Evolutionary conservation across 768 basidiomycete genomes (phyloP).

Genomic region (Lactarius hatsudake): DNA sequence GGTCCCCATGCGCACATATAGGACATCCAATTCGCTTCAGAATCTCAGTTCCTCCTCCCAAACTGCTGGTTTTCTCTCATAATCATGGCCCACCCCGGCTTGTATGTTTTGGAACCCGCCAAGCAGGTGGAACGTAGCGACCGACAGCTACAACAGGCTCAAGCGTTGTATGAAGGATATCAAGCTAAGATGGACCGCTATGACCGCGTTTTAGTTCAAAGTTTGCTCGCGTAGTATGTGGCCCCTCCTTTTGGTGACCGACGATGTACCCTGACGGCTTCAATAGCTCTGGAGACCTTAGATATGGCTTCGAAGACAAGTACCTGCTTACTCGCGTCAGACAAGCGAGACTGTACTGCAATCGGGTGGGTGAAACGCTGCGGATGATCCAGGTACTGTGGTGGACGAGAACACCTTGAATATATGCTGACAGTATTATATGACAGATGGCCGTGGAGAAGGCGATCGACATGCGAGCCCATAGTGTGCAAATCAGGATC

Average conservation of each 20-base stretch:
- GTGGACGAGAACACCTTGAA: not conserved
- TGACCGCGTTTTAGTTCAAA: not conserved
- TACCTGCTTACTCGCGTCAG: not conserved
- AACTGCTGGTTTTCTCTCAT: not conserved
- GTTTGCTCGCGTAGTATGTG: not conserved
- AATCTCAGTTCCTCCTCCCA: not conserved
- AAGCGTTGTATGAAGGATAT: not conserved
- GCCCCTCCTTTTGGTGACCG: not conserved
- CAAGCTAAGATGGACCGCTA: not conserved
- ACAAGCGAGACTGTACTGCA: not conserved
- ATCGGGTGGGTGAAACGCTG: not conserved
- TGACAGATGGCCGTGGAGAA: not conserved
- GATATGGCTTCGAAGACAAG: not conserved
- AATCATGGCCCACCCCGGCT: not conserved
- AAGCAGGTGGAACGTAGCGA: not conserved
- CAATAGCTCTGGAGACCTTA: not conserved
- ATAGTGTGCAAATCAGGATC: too few relatives aligned
- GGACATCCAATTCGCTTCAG: not conserved
- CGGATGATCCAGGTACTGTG: not conserved
- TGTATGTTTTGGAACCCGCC: not conserved
- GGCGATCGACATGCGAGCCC: not conserved
- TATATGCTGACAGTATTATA: not conserved
- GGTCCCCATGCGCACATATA: not conserved
- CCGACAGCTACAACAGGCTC: not conserved
- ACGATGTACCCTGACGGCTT: not conserved